Evolutionary conservation across 192 early-diverging fungal species (phyloP).

Genomic region (Mortierella claussenii): DNA sequence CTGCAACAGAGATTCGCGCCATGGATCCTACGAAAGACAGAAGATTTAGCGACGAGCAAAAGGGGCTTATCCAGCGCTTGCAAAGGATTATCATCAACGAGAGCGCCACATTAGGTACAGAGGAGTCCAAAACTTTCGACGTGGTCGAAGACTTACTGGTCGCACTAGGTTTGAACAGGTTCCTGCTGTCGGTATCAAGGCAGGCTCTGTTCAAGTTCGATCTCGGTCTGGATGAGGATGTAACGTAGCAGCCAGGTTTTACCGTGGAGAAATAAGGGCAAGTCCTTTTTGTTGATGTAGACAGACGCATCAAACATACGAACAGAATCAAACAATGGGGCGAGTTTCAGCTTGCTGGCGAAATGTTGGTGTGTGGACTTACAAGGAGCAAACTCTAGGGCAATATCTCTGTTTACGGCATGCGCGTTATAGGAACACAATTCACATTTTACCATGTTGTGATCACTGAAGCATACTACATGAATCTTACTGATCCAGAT

Average conservation of each 20-base stretch:
- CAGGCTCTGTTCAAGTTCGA: background rate
- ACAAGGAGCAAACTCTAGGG: background rate
- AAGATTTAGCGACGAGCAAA: too few species aligned
- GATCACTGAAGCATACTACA: slow-evolving; percentile 3
- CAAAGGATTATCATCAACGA: too few species aligned
- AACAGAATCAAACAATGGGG: slow-evolving; percentile 1
- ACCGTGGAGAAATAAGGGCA: background rate
- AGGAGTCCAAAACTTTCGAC: background rate
- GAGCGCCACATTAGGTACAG: background rate
- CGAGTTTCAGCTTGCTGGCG: background rate
- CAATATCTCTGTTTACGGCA: background rate
- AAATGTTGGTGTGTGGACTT: slow-evolving; percentile 1
- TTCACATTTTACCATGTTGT: slow-evolving; percentile 4
- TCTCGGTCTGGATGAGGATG: background rate
- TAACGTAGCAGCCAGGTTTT: background rate
- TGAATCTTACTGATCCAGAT: background rate
- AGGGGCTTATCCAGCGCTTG: too few species aligned
- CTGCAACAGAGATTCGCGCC: too few species aligned
- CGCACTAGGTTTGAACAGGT: background rate
- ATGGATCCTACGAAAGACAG: too few species aligned
- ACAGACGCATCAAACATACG: background rate
- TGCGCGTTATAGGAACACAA: slow-evolving; percentile 2
- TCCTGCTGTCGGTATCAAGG: background rate
- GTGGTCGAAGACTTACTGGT: background rate
- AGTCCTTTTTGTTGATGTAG: slow-evolving; percentile 2